Conservation (phyloP, 108 stramenopile species). For the Hondaea fermentalgiana region DNA sequence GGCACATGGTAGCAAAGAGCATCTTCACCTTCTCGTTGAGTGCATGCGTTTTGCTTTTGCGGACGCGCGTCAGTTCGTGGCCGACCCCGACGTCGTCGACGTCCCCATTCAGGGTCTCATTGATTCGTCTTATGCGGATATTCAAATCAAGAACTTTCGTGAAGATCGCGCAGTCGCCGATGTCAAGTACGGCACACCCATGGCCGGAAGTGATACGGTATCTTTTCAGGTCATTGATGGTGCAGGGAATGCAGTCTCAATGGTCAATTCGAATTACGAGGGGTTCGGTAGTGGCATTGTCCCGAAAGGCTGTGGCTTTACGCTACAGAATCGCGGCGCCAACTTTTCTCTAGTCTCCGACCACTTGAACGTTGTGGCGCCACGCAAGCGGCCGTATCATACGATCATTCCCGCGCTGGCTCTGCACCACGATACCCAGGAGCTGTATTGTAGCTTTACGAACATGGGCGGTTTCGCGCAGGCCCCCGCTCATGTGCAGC, state of each 20-base stretch:
- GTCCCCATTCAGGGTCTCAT: conserved; percentile 40
- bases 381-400: conserved; percentile 82
- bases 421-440: conserved; percentile 65
- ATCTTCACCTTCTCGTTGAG: conserved; percentile 66
- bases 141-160: conserved; percentile 22
- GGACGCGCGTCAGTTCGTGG: conserved; percentile 65
- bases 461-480: conserved; percentile 98
- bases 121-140: conserved; percentile 23
- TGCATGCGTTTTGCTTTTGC: conserved; percentile 83
- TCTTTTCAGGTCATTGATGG: conserved; percentile 69
- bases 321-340: conserved; percentile 83
- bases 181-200: conserved; percentile 19
- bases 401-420: conserved; percentile 90
- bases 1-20: conserved; percentile 37
- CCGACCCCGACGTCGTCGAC: conserved; percentile 54
- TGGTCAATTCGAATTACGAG: conserved; percentile 87
- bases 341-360: conserved; percentile 64
- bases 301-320: conserved; percentile 81
- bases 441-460: conserved; percentile 62
- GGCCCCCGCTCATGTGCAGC: conserved; percentile 87
- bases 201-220: conserved; percentile 57
- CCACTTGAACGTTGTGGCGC: conserved; percentile 77
- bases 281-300: conserved; percentile 90
- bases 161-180: background rate
- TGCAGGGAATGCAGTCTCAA: conserved; percentile 80